Conservation (phyloP, 2,329 filamentous ascomycete species). For the Diaporthe citriasiana region DNA sequence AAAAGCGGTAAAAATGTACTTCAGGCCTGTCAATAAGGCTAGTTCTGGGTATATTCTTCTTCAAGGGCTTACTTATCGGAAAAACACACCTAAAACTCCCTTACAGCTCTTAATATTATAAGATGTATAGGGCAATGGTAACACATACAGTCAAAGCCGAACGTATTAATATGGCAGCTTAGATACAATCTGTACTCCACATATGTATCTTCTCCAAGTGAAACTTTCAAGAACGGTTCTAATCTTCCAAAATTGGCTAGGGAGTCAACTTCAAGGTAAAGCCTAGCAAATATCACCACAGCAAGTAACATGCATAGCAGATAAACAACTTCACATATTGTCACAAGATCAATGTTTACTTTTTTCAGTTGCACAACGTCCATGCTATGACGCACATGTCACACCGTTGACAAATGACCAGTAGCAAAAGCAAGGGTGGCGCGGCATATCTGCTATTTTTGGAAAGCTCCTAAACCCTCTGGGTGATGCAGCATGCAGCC, state of each 20-base stretch:
- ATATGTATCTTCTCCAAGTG: neutral
- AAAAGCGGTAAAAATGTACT: no score
- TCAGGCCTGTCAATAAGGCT: no score
- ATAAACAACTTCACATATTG: neutral
- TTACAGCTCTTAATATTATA: neutral
- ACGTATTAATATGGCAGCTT: neutral
- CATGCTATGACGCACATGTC: neutral
- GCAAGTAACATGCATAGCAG: no score
- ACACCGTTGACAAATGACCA: neutral
- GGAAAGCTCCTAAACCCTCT: neutral
- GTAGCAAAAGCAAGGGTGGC: neutral
- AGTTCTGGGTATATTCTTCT: no score
- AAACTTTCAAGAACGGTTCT: neutral
- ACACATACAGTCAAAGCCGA: neutral
- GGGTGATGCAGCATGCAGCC: neutral
- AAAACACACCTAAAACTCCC: no score
- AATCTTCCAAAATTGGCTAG: neutral
- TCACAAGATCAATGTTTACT: neutral
- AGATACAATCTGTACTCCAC: neutral
- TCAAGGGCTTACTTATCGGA: no score
- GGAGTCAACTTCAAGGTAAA: neutral
- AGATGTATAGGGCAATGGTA: neutral
- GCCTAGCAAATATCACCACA: neutral
- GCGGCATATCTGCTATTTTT: neutral
- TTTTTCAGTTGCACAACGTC: neutral